Evolutionary conservation across 441 rosid genomes (phyloP).

Genomic region (Adansonia rubrostipa): DNA sequence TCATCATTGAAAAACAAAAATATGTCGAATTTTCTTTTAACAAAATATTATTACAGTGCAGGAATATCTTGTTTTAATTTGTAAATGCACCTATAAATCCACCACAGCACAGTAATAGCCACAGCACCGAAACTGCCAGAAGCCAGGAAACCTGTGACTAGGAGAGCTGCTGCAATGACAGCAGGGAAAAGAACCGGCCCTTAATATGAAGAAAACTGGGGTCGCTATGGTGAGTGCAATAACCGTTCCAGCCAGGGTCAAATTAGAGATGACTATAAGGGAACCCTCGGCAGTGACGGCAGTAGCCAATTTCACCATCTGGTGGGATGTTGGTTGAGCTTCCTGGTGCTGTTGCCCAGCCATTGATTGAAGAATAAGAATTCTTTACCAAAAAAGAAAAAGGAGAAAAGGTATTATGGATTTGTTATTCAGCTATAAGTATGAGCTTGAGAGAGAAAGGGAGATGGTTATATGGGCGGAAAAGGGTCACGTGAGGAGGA

Average conservation of each 20-base stretch:
- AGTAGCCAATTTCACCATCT: slow-evolving; percentile 75
- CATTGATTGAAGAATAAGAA: slow-evolving; percentile 36
- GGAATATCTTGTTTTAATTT: not conserved
- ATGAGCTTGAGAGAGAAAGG: not conserved
- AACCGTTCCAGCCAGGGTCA: slow-evolving; percentile 72
- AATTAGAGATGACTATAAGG: slow-evolving; percentile 69
- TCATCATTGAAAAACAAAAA: not conserved
- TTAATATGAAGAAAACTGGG: slow-evolving; percentile 76
- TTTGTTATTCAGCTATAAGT: not conserved
- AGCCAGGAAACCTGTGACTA: slow-evolving; percentile 65
- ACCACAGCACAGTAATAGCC: slow-evolving; percentile 67
- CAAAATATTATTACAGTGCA: no score
- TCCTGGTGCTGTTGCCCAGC: slow-evolving; percentile 38
- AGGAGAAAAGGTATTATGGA: not conserved
- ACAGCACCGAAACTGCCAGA: slow-evolving; percentile 86
- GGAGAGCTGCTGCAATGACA: slow-evolving; percentile 49
- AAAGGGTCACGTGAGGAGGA: slow-evolving; percentile 47
- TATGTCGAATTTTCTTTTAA: not conserved
- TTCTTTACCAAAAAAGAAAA: not conserved
- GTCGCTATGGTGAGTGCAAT: slow-evolving; percentile 75
- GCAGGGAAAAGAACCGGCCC: slow-evolving; percentile 86
- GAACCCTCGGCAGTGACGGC: slow-evolving; percentile 82
- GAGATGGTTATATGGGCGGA: slow-evolving; percentile 28
- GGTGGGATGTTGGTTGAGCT: slow-evolving; percentile 48
- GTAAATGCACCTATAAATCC: slow-evolving; percentile 66